Percentiles rank a stretch among this genome's conserved stretches.
These are phyloP conservation scores for Kwoniella botswanensis DNA, from an alignment of 768 basidiomycete species.

Conservation along the genomic window DNA sequence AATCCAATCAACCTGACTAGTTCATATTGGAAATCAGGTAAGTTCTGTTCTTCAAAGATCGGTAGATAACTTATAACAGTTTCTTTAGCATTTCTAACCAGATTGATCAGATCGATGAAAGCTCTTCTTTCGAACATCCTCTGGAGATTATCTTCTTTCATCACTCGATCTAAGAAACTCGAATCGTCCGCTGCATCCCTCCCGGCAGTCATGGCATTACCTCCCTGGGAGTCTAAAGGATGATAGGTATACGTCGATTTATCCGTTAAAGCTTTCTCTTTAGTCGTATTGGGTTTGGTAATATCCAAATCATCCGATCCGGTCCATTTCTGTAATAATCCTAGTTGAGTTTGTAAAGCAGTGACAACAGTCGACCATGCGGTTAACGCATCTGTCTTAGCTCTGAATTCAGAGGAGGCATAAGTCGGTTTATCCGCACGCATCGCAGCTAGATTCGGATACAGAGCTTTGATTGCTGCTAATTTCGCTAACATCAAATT, in stretches of 20 bases:
- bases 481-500: conserved; percentile 69
- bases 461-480: conserved; percentile 81
- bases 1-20: conserved; percentile 93
- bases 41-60: conserved; percentile 81
- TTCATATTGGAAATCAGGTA: conserved; percentile 83
- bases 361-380: conserved; percentile 89
- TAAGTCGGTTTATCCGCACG: conserved; percentile 77
- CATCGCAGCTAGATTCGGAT: conserved; percentile 81
- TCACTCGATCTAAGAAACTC: conserved; percentile 88
- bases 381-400: conserved; percentile 84
- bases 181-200: conserved; percentile 65
- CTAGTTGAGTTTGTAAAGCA: conserved; percentile 80
- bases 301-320: conserved; percentile 90
- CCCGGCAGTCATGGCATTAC: conserved; percentile 15
- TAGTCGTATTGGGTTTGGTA: conserved; percentile 73
- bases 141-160: conserved; percentile 96
- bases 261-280: conserved; percentile 61
- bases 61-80: conserved; percentile 80
- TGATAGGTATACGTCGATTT: conserved; percentile 42
- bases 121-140: conserved; percentile 81
- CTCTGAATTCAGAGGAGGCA: conserved; percentile 69
- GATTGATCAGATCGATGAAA: conserved; percentile 76
- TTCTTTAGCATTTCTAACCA: conserved; percentile 82
- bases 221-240: conserved; percentile 46
- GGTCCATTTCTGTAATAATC: conserved; percentile 86